Percentiles rank a stretch among this genome's conserved stretches.
phyloP scores from a whole-genome alignment of 1,139 yeast genomes.

The Scheffersomyces illinoinensis region DNA sequence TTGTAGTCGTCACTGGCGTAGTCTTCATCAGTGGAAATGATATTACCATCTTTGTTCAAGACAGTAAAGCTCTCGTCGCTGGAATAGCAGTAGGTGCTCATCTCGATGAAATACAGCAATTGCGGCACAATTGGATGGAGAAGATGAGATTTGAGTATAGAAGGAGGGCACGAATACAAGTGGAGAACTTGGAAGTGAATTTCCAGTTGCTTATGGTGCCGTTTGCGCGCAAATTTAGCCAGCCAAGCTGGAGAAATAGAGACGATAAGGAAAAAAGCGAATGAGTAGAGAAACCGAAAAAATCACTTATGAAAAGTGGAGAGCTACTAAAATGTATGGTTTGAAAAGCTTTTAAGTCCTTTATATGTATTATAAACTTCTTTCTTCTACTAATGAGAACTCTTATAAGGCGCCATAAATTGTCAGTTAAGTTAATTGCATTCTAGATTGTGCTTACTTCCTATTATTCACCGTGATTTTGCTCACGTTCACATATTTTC shows the following conservation, averaged over 20 bases:
- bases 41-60: constrained; percentile 8
- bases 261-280: not conserved
- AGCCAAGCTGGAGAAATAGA: not conserved
- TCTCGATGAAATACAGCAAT: not conserved
- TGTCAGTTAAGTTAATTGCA: no score
- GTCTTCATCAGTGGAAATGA: constrained; percentile 14
- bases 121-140: not conserved
- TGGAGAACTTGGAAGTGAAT: not conserved
- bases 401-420: no score
- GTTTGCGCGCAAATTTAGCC: not conserved
- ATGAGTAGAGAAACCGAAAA: not conserved
- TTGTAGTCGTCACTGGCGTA: constrained; percentile 6
- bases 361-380: no score
- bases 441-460: no score
- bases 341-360: no score
- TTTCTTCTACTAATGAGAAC: no score
- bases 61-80: constrained; percentile 7
- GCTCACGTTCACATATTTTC: not conserved
- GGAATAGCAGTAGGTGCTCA: not conserved
- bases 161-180: not conserved
- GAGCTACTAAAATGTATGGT: no score
- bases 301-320: not conserved
- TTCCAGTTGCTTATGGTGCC: not conserved
- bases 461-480: not conserved
- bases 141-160: not conserved